A percentile compares a stretch with the other conserved stretches of the same genome.
Evolutionary conservation across 208 protist species (phyloP).

Genomic region (Naegleria fowleri): DNA sequence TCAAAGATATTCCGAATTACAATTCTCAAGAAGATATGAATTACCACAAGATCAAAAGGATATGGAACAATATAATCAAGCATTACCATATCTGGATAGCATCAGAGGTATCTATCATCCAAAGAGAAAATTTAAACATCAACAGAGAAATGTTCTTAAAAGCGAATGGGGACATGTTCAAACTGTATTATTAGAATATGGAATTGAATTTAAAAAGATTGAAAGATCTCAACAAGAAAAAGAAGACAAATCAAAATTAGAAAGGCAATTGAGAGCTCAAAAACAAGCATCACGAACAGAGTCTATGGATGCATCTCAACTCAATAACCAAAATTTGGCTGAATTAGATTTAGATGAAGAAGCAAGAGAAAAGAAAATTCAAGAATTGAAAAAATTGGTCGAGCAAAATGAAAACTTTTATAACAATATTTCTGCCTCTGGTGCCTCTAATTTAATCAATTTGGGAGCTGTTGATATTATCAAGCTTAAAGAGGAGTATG

Average conservation of each 20-base stretch:
- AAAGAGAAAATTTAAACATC: constrained; percentile 27
- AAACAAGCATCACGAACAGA: not conserved
- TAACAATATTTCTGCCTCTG: not conserved
- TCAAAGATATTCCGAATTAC: constrained; percentile 48
- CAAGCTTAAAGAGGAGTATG: not conserved
- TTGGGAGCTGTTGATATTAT: not conserved
- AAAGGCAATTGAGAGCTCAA: not conserved
- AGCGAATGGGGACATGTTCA: constrained; percentile 35
- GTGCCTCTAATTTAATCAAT: not conserved
- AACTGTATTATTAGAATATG: constrained; percentile 54
- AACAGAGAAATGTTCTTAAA: not conserved
- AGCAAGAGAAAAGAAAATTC: not conserved
- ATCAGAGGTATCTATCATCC: not conserved
- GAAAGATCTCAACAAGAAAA: constrained; percentile 4
- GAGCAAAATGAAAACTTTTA: not conserved
- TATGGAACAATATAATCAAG: not conserved
- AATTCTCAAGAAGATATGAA: constrained; percentile 52
- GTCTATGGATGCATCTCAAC: not conserved
- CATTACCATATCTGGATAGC: not conserved
- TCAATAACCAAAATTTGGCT: not conserved
- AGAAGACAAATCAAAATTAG: not conserved
- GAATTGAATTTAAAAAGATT: constrained; percentile 33
- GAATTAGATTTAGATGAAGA: constrained; percentile 12
- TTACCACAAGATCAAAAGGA: constrained; percentile 36
- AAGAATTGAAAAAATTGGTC: not conserved